Evolutionary conservation across 192 early-diverging fungal genomes (phyloP).

Genomic region (Chytriomyces sp.): DNA sequence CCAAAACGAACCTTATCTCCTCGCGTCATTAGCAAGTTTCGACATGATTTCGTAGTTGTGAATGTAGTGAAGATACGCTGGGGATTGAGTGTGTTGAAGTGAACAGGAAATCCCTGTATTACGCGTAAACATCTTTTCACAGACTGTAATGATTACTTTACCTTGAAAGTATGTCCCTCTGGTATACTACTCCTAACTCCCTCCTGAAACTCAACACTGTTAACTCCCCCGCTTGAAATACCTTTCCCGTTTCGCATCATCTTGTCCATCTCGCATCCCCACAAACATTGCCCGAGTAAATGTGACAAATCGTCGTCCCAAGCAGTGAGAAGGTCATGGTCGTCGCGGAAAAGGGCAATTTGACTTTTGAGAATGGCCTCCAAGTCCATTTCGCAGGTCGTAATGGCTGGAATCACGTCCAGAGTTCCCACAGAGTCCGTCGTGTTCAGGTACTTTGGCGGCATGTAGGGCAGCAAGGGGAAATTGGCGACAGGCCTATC

Average conservation of each 20-base stretch:
- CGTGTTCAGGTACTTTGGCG: neutral
- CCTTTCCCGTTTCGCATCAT: neutral
- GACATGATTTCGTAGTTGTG: constrained; percentile 28
- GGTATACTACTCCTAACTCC: constrained; percentile 26
- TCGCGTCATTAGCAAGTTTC: constrained; percentile 39
- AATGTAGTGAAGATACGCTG: constrained; percentile 35
- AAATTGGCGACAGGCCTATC: neutral
- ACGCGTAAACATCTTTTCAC: neutral
- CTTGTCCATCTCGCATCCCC: constrained; percentile 29
- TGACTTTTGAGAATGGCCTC: constrained; percentile 12
- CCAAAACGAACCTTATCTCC: constrained; percentile 46
- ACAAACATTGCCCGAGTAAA: constrained; percentile 30
- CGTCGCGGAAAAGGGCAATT: constrained; percentile 23
- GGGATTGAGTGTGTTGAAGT: constrained; percentile 35
- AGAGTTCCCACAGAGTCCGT: neutral
- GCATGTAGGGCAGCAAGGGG: constrained; percentile 14
- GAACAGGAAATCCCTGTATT: constrained; percentile 35
- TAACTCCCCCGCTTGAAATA: neutral
- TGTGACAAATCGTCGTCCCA: constrained; percentile 31
- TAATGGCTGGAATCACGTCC: neutral
- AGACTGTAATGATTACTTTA: neutral
- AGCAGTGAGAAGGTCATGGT: constrained; percentile 23
- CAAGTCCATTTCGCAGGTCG: constrained; percentile 21
- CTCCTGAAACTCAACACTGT: constrained; percentile 30
- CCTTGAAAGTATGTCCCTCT: constrained; percentile 42